Evolutionary conservation across 75 land plant genomes (phyloP).

Genomic region (Gnetum montanum): DNA sequence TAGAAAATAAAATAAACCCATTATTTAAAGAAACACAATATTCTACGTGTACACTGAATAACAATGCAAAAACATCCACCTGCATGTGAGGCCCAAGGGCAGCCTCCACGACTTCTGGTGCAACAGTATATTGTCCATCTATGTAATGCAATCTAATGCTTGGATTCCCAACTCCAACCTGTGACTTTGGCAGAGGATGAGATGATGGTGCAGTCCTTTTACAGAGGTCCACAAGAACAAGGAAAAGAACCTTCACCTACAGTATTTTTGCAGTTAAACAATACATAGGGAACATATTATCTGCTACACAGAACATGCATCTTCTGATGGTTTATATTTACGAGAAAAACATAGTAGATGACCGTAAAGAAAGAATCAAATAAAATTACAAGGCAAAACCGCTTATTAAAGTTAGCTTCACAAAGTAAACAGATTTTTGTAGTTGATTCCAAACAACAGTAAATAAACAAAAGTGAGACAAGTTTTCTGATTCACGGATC

Average conservation of each 20-base stretch:
- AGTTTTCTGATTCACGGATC: no score
- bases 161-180: conserved; percentile 56
- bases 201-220: conserved; percentile 54
- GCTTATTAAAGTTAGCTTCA: no score
- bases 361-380: no score
- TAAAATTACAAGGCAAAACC: no score
- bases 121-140: conserved; percentile 93
- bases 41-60: no score
- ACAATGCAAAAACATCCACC: conserved; percentile 22
- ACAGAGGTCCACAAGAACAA: conserved; percentile 87
- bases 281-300: background rate
- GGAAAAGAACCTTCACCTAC: conserved; percentile 93
- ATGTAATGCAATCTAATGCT: conserved; percentile 73
- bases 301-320: no score
- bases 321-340: no score
- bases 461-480: no score
- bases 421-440: no score
- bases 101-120: conserved; percentile 97
- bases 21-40: no score
- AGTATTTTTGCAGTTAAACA: conserved; percentile 2
- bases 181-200: conserved; percentile 80
- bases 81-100: conserved; percentile 97
- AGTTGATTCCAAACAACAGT: no score
- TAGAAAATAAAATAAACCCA: conserved; percentile 11
- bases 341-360: no score